Percentiles rank a stretch among this genome's conserved stretches.
These are phyloP conservation scores for Chloris gayana DNA, from an alignment of 176 grass and related monocot genomes.

Conservation along the genomic window DNA sequence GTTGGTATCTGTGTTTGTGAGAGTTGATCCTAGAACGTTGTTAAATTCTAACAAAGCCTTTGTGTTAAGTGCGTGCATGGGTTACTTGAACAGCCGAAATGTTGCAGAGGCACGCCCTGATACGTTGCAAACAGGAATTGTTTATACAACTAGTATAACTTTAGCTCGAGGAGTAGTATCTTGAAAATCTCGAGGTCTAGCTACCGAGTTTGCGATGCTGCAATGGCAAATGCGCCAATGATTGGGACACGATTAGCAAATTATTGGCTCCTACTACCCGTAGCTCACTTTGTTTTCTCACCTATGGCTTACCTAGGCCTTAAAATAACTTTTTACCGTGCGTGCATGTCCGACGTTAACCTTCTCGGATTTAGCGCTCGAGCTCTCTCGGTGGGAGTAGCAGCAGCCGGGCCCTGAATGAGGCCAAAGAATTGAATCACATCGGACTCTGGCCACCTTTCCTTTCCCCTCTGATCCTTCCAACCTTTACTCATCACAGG, in stretches of 20 bases:
- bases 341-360: constrained; percentile 22
- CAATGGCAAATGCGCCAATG: constrained; percentile 26
- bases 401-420: constrained; percentile 22
- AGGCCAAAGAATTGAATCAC: constrained; percentile 42
- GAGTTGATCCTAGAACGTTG: too few relatives aligned
- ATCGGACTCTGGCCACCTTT: not conserved
- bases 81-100: too few relatives aligned
- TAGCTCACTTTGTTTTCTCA: constrained; percentile 25
- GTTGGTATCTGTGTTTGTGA: too few relatives aligned
- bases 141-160: too few relatives aligned
- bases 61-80: too few relatives aligned
- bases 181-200: not conserved
- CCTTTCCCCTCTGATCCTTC: constrained; percentile 36
- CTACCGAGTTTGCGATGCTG: constrained; percentile 20
- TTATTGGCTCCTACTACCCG: constrained; percentile 41
- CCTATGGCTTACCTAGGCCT: constrained; percentile 24
- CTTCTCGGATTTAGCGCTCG: constrained; percentile 29
- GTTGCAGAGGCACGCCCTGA: not conserved
- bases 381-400: not conserved
- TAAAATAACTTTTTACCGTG: constrained; percentile 22
- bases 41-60: too few relatives aligned
- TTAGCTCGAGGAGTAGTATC: not conserved
- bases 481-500: constrained; percentile 38
- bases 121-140: not conserved
- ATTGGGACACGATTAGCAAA: constrained; percentile 53